These are phyloP conservation scores for Exophiala phaeomuriformis DNA, from an alignment of 2,329 filamentous ascomycete genomes.

Conservation along the genomic window DNA sequence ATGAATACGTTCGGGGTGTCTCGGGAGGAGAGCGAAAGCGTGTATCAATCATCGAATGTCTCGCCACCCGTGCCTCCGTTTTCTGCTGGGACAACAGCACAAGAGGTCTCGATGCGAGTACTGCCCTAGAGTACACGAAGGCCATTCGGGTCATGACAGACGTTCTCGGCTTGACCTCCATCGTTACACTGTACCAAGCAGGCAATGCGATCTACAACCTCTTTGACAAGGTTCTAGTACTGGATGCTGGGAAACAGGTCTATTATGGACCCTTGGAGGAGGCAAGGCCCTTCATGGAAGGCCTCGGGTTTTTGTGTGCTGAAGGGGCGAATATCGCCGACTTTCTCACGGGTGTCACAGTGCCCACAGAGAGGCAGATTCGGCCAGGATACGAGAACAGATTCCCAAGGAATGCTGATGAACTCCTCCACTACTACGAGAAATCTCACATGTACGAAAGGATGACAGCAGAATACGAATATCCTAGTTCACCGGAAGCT, in stretches of 20 bases:
- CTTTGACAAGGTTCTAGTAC: conserved; percentile 63
- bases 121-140: conserved; percentile 55
- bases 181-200: conserved; percentile 63
- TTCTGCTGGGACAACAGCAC: conserved; percentile 64
- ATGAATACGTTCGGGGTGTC: conserved; percentile 59
- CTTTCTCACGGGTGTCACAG: conserved; percentile 59
- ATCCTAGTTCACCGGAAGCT: conserved; percentile 46
- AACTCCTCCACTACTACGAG: conserved; percentile 46
- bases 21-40: conserved; percentile 63
- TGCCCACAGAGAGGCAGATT: conserved; percentile 45
- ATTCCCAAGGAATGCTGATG: conserved; percentile 40
- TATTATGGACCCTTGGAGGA: conserved; percentile 56
- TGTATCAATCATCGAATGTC: conserved; percentile 59
- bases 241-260: conserved; percentile 59
- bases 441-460: conserved; percentile 43
- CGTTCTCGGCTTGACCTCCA: conserved; percentile 51
- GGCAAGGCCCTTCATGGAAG: conserved; percentile 58
- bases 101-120: conserved; percentile 58
- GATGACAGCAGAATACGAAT: conserved; percentile 53
- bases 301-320: conserved; percentile 55
- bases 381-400: conserved; percentile 37
- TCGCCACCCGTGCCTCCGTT: conserved; percentile 53
- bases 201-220: conserved; percentile 62
- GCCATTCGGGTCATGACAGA: conserved; percentile 59
- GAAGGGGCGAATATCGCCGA: conserved; percentile 59